Conservation (phyloP, 805 yeast species). For the Yarrowia deformans region DNA sequence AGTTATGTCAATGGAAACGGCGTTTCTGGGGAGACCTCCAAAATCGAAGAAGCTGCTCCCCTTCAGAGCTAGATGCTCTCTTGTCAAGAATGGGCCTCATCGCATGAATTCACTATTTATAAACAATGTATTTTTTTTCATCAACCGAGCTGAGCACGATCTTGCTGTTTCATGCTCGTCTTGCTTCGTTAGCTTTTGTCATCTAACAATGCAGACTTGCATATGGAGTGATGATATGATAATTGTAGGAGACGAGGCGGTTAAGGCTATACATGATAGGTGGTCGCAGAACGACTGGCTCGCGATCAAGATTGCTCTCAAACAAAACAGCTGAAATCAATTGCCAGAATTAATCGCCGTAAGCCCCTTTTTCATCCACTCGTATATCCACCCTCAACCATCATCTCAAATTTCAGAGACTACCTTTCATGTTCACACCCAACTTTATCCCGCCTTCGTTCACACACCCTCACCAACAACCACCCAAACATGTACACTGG, state of each 20-base stretch:
- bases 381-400: background rate
- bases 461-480: background rate
- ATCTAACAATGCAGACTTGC: no score
- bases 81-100: background rate
- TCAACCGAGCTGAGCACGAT: background rate
- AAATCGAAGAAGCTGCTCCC: background rate
- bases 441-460: conserved; percentile 1
- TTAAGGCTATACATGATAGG: no score
- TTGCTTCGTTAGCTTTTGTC: no score
- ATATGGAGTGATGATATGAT: no score
- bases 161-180: no score
- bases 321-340: no score
- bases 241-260: no score
- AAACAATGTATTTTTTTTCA: conserved; percentile 10
- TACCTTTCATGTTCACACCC: background rate
- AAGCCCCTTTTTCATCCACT: background rate
- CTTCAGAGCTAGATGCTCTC: background rate
- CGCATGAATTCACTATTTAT: background rate
- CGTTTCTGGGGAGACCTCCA: background rate
- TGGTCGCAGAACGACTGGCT: no score
- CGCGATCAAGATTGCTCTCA: no score
- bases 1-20: background rate
- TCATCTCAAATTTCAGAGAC: background rate
- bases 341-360: no score
- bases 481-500: conserved; percentile 29